Percentiles rank a stretch among this genome's conserved stretches.
phyloP scores from a whole-genome alignment of 1,284 basidiomycete genomes.

The Cutaneotrichosporon cyanovorans region DNA sequence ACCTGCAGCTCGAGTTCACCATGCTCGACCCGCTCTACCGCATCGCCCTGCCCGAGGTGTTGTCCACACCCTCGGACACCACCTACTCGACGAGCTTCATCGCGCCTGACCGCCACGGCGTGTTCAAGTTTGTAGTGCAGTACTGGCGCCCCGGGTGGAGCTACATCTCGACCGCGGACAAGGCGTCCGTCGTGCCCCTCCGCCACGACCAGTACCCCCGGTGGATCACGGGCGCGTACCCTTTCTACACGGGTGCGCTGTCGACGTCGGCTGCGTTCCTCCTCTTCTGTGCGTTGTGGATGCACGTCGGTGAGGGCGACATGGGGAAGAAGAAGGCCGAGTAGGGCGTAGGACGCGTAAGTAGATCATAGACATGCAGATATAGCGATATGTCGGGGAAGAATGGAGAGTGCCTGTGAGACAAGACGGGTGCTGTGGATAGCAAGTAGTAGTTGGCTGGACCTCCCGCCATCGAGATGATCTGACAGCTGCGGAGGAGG shows the following conservation, averaged over 20 bases:
- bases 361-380: no score
- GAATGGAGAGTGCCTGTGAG: no score
- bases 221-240: slow-evolving; percentile 88
- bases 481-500: no score
- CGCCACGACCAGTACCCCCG: slow-evolving; percentile 91
- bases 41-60: slow-evolving; percentile 56
- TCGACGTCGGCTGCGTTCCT: slow-evolving; percentile 77
- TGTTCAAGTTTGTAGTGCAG: slow-evolving; percentile 90
- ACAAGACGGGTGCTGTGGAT: no score
- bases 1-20: slow-evolving; percentile 89
- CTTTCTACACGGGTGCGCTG: slow-evolving; percentile 84
- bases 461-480: no score
- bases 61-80: slow-evolving; percentile 17
- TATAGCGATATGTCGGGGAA: no score
- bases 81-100: slow-evolving; percentile 72
- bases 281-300: slow-evolving; percentile 75
- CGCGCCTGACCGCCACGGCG: slow-evolving; percentile 89
- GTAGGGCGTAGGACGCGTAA: no score
- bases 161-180: slow-evolving; percentile 63
- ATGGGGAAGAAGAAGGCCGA: slow-evolving; percentile 44
- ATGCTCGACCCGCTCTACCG: slow-evolving; percentile 96
- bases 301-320: slow-evolving; percentile 54
- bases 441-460: no score
- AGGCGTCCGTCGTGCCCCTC: slow-evolving; percentile 82
- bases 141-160: slow-evolving; percentile 78